Conservation (phyloP, 2,329 filamentous ascomycete species). For the Pseudocercospora vitis region DNA sequence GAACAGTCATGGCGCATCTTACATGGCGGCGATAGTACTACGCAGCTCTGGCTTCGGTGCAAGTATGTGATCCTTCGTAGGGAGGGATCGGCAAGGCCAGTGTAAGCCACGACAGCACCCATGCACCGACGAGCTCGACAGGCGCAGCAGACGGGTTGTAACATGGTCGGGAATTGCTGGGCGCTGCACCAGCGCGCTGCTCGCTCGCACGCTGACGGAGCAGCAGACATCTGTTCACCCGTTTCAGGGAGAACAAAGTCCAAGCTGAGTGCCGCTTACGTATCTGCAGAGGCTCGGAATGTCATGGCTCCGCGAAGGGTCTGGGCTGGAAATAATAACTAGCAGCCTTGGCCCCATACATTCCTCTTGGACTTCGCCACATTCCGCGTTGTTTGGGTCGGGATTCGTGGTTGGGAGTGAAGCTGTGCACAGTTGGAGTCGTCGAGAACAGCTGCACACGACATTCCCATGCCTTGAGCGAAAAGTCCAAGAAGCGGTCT, state of each 20-base stretch:
- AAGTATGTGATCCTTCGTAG: not conserved
- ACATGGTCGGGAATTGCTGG: not conserved
- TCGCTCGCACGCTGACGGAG: not conserved
- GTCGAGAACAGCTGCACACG: not conserved
- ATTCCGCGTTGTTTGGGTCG: not conserved
- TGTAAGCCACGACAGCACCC: conserved; percentile 2
- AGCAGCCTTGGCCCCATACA: not conserved
- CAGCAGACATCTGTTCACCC: not conserved
- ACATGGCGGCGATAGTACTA: conserved; percentile 6
- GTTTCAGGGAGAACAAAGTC: not conserved
- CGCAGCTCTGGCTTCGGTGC: not conserved
- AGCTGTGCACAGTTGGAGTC: not conserved
- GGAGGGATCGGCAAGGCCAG: conserved; percentile 1
- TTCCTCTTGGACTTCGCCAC: conserved; percentile 1
- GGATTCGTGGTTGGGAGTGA: not conserved
- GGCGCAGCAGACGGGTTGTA: not conserved
- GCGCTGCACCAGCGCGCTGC: not conserved
- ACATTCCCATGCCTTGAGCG: not conserved
- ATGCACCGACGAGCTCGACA: not conserved
- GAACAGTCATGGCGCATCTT: not conserved
- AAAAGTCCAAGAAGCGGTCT: no score
- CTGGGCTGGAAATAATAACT: not conserved
- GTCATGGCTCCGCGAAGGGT: not conserved
- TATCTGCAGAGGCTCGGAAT: not conserved
- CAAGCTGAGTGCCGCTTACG: not conserved